Evolutionary conservation across 257 asterid species (phyloP), one percentile per base, ranked within the genome.

Genomic region (Capsicum pubescens): DNA sequence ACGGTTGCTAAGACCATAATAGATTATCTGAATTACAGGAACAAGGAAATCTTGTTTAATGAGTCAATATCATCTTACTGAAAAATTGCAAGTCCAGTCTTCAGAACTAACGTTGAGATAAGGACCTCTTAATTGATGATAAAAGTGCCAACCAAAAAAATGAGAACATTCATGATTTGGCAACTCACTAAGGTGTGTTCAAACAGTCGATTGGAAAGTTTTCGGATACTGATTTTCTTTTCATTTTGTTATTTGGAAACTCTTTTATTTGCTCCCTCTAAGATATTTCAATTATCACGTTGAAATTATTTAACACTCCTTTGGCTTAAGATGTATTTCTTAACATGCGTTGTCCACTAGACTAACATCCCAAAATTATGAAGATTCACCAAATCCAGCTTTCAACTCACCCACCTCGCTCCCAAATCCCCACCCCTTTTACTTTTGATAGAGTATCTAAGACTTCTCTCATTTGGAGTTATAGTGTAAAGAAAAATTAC

Each of bases 361-460:
- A 72, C 19, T 46, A 48, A 48, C 48, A 35, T 59, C 60, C 80
- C 3, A 48, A 72, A n/a, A n/a, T 19, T 48, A 3, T 19, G 19
- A 72, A 48, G 80, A 50, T 72, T 72, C 60, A 72, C 80, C 42
- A 48, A 72, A 72, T 72, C 80, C 13, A 72, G 19, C 60, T 48
- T n/a, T 71, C 56, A n/a, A 35, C 48, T 32, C 46, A 12, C 42
- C n/a, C 71, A 44, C 36, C n/a, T 16, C 35, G 44, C 36, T 57
- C 74, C 79, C 21, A 14, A 35, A 68, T 14, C 14, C 77, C 77
- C 54, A 66, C 48, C 15, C 56, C 58, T 36, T 44, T 72, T 72
- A 44, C 32, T 71, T 71, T 46, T 7, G 0, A 9, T 36, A 50
- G 19, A 72, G n/a, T 19, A 72, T 48, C 80, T 19, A 48, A 48